Conservation (phyloP, 805 yeast genomes). For the Suhomyces kilbournensis region DNA sequence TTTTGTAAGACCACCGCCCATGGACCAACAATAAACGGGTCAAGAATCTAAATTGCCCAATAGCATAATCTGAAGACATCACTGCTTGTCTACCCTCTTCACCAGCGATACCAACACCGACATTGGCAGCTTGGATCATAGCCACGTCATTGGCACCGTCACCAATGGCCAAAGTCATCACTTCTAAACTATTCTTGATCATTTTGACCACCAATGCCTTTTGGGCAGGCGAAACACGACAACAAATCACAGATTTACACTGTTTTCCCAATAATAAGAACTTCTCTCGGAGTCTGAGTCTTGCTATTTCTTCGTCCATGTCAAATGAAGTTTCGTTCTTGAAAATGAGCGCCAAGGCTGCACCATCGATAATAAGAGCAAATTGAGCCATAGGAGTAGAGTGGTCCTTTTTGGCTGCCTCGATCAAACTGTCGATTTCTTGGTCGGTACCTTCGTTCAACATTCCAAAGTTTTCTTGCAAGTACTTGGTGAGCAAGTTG, state of each 20-base stretch:
- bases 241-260: slow-evolving; percentile 78
- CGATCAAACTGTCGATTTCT: slow-evolving; percentile 32
- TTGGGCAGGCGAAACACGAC: slow-evolving; percentile 87
- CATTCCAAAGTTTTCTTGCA: slow-evolving; percentile 47
- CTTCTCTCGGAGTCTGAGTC: slow-evolving; percentile 30
- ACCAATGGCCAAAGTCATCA: slow-evolving; percentile 84
- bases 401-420: slow-evolving; percentile 55
- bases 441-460: slow-evolving; percentile 28
- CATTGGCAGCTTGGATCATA: slow-evolving; percentile 85
- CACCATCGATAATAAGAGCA: slow-evolving; percentile 80
- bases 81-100: slow-evolving; percentile 90
- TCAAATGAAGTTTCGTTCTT: slow-evolving; percentile 29
- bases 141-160: slow-evolving; percentile 91
- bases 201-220: slow-evolving; percentile 79
- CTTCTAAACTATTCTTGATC: slow-evolving; percentile 71
- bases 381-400: slow-evolving; percentile 63
- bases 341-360: slow-evolving; percentile 57
- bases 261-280: slow-evolving; percentile 73
- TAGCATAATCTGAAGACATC: slow-evolving; percentile 83
- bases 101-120: slow-evolving; percentile 89
- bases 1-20: slow-evolving; percentile 84
- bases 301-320: slow-evolving; percentile 36
- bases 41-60: slow-evolving; percentile 77
- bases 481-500: slow-evolving; percentile 43
- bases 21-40: slow-evolving; percentile 67